Evolutionary conservation across 108 stramenopile genomes (phyloP).

Genomic region (Skeletonema tropicum): DNA sequence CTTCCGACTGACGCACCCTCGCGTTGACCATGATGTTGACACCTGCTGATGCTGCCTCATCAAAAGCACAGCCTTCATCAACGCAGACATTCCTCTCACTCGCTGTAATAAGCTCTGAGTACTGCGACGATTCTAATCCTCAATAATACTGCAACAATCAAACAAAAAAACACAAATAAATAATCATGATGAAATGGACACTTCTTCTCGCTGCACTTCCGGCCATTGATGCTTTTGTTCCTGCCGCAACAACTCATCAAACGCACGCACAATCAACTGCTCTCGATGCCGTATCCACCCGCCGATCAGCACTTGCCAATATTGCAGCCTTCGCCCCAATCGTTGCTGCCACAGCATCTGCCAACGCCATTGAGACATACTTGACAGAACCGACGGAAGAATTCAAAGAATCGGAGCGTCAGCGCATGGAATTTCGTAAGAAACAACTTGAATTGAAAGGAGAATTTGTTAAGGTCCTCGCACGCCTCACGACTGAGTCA

Average conservation of each 20-base stretch:
- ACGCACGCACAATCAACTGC: not conserved
- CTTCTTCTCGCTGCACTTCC: not conserved
- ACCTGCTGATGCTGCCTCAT: too few species aligned
- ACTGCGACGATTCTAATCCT: too few species aligned
- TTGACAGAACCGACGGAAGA: conserved; percentile 86
- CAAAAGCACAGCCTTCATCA: too few species aligned
- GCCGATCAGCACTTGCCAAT: not conserved
- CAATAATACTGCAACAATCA: not conserved
- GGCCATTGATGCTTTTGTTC: conserved; percentile 1
- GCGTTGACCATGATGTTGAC: too few species aligned
- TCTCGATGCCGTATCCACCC: not conserved
- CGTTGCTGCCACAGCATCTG: not conserved
- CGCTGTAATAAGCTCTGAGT: too few species aligned
- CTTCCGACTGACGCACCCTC: too few species aligned
- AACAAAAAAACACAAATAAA: not conserved
- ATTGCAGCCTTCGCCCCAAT: not conserved
- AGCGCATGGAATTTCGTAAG: conserved; percentile 78
- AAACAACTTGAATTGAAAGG: conserved; percentile 63
- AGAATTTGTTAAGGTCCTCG: conserved; percentile 63
- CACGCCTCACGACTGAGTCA: conserved; percentile 55
- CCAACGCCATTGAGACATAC: conserved; percentile 53
- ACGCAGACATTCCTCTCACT: too few species aligned
- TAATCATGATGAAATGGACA: not conserved
- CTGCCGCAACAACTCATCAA: not conserved
- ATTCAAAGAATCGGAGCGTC: conserved; percentile 83